phyloP scores from a whole-genome alignment of 1,139 yeast genomes.

The Protomyces lactucae-debilis region DNA sequence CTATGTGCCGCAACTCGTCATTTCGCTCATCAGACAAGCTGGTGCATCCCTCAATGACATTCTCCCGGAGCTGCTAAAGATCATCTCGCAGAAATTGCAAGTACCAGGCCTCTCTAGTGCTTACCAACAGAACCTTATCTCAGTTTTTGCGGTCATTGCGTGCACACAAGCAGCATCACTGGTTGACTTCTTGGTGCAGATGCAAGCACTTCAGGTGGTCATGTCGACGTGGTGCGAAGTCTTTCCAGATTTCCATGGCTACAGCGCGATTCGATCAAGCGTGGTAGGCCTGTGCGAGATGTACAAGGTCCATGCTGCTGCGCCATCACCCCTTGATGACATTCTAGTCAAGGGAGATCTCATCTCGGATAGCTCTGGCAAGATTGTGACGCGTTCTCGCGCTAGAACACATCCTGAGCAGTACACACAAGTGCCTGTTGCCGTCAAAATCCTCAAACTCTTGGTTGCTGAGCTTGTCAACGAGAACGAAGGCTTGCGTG shows the following conservation, averaged over 20 bases:
- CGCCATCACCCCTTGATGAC: constrained; percentile 2
- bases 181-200: constrained; percentile 22
- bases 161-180: constrained; percentile 18
- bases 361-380: constrained; percentile 24
- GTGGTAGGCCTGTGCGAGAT: constrained; percentile 28
- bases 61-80: constrained; percentile 24
- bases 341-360: constrained; percentile 29
- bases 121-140: constrained; percentile 25
- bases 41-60: constrained; percentile 10
- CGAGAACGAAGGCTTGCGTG: constrained; percentile 17
- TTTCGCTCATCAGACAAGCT: constrained; percentile 25
- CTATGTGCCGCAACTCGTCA: constrained; percentile 26
- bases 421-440: constrained; percentile 20
- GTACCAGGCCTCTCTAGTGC: constrained; percentile 19
- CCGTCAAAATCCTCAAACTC: constrained; percentile 26
- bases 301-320: constrained; percentile 9
- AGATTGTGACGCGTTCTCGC: constrained; percentile 30
- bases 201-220: constrained; percentile 26
- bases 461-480: constrained; percentile 23
- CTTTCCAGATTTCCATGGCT: constrained; percentile 28
- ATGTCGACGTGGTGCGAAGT: constrained; percentile 31
- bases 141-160: constrained; percentile 29
- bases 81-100: constrained; percentile 9
- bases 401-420: constrained; percentile 26
- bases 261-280: constrained; percentile 25